Conservation (phyloP, 257 asterid genomes). For the Gentiana straminea region DNA sequence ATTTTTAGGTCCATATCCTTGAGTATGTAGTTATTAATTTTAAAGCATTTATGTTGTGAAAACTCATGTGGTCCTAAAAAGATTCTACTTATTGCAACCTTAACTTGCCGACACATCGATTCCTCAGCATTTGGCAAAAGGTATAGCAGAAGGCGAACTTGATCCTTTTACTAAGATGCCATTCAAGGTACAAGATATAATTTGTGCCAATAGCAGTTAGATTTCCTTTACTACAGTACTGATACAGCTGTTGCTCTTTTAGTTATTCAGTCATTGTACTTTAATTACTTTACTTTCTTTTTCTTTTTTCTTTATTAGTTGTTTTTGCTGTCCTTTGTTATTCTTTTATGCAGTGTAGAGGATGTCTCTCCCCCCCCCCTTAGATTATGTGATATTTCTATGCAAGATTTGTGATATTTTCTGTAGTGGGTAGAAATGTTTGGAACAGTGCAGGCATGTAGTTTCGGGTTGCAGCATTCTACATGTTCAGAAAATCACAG, state of each 20-base stretch:
- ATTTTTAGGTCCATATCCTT: slow-evolving; percentile 98
- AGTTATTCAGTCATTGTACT: neutral
- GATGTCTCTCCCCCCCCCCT: too few species aligned
- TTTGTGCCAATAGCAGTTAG: neutral
- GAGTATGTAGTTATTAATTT: slow-evolving; percentile 5
- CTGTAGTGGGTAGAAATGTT: too few species aligned
- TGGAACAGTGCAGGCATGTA: too few species aligned
- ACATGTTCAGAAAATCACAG: too few species aligned
- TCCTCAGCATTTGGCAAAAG: slow-evolving; percentile 70
- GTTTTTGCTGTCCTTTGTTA: too few species aligned
- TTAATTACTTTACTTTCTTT: too few species aligned
- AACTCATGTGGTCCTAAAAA: too few species aligned
- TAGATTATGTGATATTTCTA: too few species aligned
- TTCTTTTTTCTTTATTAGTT: too few species aligned
- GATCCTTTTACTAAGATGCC: slow-evolving; percentile 79
- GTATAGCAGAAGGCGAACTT: slow-evolving; percentile 76
- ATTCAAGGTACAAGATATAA: slow-evolving; percentile 44
- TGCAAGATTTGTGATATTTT: too few species aligned
- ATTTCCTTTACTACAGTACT: neutral
- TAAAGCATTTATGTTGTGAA: neutral
- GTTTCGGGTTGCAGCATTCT: too few species aligned
- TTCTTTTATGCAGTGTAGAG: too few species aligned
- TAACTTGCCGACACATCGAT: slow-evolving; percentile 52
- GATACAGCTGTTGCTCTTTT: neutral
- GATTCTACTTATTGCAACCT: slow-evolving; percentile 25